A percentile compares a stretch with the other conserved stretches of the same genome.
Evolutionary conservation across 371 early-diverging fungal genomes (phyloP).

Genomic region (Mycotypha africana): DNA sequence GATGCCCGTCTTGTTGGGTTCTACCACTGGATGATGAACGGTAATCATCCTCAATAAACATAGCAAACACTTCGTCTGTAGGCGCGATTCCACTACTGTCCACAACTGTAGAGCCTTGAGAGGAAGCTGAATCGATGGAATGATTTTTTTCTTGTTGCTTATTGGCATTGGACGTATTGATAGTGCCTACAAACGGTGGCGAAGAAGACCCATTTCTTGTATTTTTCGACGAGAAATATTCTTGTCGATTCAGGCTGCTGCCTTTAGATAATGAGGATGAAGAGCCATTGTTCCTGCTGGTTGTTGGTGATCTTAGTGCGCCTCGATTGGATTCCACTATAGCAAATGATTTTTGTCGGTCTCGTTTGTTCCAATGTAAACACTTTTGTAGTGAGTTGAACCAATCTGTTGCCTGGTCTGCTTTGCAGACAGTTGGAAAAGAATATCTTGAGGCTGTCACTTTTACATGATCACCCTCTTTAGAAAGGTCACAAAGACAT

Average conservation of each 20-base stretch:
- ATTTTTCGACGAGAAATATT: constrained; percentile 1
- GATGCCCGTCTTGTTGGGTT: too few relatives aligned
- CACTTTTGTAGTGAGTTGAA: constrained; percentile 76
- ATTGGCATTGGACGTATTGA: too few relatives aligned
- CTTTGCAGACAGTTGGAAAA: constrained; percentile 81
- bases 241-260: neutral
- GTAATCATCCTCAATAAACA: too few relatives aligned
- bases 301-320: neutral
- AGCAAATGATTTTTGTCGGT: constrained; percentile 65
- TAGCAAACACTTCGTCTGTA: too few relatives aligned
- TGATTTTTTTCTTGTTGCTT: neutral
- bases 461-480: constrained; percentile 82
- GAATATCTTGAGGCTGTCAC: constrained; percentile 83
- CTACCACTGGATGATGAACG: too few relatives aligned
- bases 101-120: too few relatives aligned
- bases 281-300: too few relatives aligned
- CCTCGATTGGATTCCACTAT: constrained; percentile 33
- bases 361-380: constrained; percentile 80
- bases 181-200: too few relatives aligned
- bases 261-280: neutral
- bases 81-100: too few relatives aligned
- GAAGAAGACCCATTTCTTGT: too few relatives aligned
- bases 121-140: too few relatives aligned
- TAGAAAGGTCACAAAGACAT: neutral
- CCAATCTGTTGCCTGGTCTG: constrained; percentile 78